Conservation (phyloP, 2,329 filamentous ascomycete genomes). For the Cadophora gregata region DNA sequence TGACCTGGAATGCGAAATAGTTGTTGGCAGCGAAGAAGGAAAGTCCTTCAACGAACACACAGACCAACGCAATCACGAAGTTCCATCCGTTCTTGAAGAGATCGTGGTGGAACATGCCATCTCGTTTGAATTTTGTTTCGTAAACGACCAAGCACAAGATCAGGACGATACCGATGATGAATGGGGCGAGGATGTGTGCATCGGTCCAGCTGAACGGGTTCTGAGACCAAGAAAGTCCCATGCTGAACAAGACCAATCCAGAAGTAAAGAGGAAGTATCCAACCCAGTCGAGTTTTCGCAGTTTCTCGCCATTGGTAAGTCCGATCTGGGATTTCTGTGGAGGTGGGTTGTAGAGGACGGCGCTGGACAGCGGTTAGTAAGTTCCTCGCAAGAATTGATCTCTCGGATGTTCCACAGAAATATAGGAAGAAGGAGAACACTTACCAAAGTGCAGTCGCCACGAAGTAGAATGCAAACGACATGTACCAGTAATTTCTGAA, state of each 20-base stretch:
- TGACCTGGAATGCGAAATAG: conserved; percentile 50
- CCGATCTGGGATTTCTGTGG: conserved; percentile 39
- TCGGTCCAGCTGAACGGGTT: conserved; percentile 50
- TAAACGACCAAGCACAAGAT: conserved; percentile 43
- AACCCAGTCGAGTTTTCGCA: conserved; percentile 48
- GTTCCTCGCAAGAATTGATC: neutral
- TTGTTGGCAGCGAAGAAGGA: conserved; percentile 51
- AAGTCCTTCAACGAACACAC: conserved; percentile 48
- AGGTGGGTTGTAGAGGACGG: conserved; percentile 47
- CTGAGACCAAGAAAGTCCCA: conserved; percentile 48
- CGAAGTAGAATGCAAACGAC: conserved; percentile 40
- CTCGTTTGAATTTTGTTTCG: conserved; percentile 46
- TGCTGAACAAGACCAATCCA: conserved; percentile 48
- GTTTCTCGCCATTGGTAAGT: conserved; percentile 44
- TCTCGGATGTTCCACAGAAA: neutral
- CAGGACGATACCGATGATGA: conserved; percentile 45
- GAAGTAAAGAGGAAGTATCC: conserved; percentile 46
- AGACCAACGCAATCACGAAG: conserved; percentile 46
- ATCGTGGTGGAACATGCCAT: conserved; percentile 51
- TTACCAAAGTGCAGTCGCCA: conserved; percentile 36
- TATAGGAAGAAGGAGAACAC: no score
- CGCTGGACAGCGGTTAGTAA: conserved; percentile 29
- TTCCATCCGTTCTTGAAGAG: conserved; percentile 47
- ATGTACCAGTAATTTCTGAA: conserved; percentile 50
- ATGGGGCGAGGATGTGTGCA: conserved; percentile 46